Conservation (phyloP, 495 filamentous ascomycete genomes). For the Halenospora varia region DNA sequence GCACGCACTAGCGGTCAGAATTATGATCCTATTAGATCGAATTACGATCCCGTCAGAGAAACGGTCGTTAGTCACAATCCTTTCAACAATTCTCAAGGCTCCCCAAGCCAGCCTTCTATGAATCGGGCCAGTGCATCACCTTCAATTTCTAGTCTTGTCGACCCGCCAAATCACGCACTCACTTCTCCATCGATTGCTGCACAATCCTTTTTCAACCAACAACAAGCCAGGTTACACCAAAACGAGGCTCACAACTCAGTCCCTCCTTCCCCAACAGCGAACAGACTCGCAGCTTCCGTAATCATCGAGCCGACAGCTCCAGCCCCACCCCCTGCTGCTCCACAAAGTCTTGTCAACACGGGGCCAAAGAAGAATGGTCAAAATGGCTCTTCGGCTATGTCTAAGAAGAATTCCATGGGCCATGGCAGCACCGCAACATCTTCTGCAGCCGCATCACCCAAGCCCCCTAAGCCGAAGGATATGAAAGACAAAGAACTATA, state of each 20-base stretch:
- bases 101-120: constrained; percentile 47
- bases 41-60: constrained; percentile 54
- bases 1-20: constrained; percentile 67
- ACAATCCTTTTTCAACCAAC: constrained; percentile 36
- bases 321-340: constrained; percentile 24
- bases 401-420: constrained; percentile 31
- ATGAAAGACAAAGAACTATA: constrained; percentile 23
- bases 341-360: no score
- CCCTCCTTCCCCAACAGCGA: constrained; percentile 23
- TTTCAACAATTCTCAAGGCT: constrained; percentile 49
- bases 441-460: constrained; percentile 58
- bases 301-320: constrained; percentile 16
- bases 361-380: not conserved
- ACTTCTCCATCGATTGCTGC: constrained; percentile 40
- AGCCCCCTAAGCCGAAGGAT: constrained; percentile 41
- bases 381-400: not conserved
- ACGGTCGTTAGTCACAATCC: constrained; percentile 42
- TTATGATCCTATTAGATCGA: constrained; percentile 81
- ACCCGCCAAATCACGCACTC: constrained; percentile 55
- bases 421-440: constrained; percentile 42
- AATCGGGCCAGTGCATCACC: constrained; percentile 82
- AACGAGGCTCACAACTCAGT: constrained; percentile 19
- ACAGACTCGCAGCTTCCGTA: constrained; percentile 16
- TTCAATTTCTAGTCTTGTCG: constrained; percentile 84
- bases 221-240: constrained; percentile 25